Conservation (phyloP, 495 filamentous ascomycete genomes). For the Parathielavia appendiculata region DNA sequence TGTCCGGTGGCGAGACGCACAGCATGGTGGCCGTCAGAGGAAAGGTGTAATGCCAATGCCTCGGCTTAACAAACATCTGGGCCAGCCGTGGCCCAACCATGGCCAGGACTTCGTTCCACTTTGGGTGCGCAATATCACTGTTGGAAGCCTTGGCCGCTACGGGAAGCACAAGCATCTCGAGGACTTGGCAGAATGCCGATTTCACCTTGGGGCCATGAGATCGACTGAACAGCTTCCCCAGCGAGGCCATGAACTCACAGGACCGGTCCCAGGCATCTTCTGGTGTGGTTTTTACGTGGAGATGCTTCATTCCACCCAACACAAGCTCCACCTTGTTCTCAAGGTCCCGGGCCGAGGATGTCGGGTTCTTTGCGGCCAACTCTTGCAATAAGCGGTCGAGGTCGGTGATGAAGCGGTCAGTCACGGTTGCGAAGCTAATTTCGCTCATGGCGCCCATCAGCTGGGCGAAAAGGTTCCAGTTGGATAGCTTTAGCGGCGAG, state of each 20-base stretch:
- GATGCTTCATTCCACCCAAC: conserved; percentile 83
- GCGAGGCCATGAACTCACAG: conserved; percentile 76
- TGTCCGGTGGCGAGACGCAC: conserved; percentile 80
- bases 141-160: conserved; percentile 71
- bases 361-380: conserved; percentile 57
- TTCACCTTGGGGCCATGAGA: conserved; percentile 86
- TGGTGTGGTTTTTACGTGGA: conserved; percentile 65
- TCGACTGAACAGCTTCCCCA: conserved; percentile 75
- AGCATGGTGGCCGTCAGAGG: conserved; percentile 78
- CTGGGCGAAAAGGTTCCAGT: conserved; percentile 91
- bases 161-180: conserved; percentile 82
- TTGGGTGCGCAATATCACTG: conserved; percentile 67
- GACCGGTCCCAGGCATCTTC: conserved; percentile 77
- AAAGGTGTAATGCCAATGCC: conserved; percentile 84
- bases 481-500: conserved; percentile 78
- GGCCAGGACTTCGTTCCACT: conserved; percentile 80
- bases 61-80: conserved; percentile 82
- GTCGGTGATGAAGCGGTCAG: conserved; percentile 72
- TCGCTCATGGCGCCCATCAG: conserved; percentile 92
- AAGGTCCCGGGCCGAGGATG: conserved; percentile 49
- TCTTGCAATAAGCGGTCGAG: conserved; percentile 72
- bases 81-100: conserved; percentile 67
- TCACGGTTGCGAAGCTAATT: conserved; percentile 78
- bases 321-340: conserved; percentile 79
- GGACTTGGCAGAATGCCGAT: conserved; percentile 84